phyloP scores from a whole-genome alignment of 495 filamentous ascomycete species.

The Penicillium roqueforti region DNA sequence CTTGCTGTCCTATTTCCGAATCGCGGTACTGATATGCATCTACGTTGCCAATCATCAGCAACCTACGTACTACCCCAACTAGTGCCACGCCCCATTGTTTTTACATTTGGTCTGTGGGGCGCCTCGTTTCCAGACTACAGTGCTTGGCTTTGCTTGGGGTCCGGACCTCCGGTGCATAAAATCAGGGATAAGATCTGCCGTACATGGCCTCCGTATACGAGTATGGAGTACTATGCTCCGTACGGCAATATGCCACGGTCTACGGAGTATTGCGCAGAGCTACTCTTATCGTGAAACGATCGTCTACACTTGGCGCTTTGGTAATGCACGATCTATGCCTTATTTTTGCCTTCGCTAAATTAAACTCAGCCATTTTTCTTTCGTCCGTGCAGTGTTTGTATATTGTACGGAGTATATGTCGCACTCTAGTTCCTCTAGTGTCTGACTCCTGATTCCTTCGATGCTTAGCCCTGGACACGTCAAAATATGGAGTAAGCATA shows the following conservation, averaged over 20 bases:
- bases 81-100: slow-evolving; percentile 16
- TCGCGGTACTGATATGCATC: neutral
- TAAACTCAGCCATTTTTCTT: neutral
- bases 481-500: neutral
- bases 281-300: slow-evolving; percentile 2
- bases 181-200: slow-evolving; percentile 1
- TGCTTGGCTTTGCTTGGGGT: slow-evolving; percentile 30
- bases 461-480: neutral
- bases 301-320: neutral
- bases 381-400: neutral
- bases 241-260: neutral
- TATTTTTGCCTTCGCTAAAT: neutral
- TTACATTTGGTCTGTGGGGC: slow-evolving; percentile 20
- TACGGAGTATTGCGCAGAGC: neutral
- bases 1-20: neutral
- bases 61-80: neutral
- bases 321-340: neutral
- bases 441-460: neutral
- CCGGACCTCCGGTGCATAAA: slow-evolving; percentile 15
- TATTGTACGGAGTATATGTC: neutral
- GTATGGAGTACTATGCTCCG: neutral
- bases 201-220: neutral
- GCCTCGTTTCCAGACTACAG: slow-evolving; percentile 21
- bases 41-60: neutral
- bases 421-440: neutral